Percentiles rank a stretch among this genome's conserved stretches.
Evolutionary conservation across 805 yeast genomes (phyloP).

Genomic region (Nakazawaea sp.): DNA sequence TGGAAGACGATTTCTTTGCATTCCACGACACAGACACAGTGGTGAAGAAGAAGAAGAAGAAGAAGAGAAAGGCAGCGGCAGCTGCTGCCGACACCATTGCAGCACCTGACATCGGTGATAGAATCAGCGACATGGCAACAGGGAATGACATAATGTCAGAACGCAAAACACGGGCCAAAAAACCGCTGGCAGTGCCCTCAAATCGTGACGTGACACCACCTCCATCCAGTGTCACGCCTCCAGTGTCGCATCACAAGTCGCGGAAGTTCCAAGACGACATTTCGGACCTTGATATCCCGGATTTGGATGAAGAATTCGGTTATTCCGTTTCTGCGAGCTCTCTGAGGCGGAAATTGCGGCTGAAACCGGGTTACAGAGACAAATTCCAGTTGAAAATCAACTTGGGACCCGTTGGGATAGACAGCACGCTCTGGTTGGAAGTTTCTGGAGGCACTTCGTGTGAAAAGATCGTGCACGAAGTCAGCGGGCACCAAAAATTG

Average conservation of each 20-base stretch:
- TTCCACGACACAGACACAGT: constrained; percentile 2
- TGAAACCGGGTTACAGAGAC: constrained; percentile 6
- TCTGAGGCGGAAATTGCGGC: no score
- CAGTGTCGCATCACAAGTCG: neutral
- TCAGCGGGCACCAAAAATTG: neutral
- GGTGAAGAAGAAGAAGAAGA: constrained; percentile 4
- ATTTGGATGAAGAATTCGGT: neutral
- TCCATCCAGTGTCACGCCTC: no score
- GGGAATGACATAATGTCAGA: no score
- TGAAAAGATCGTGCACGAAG: constrained; percentile 2
- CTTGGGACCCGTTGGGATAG: neutral
- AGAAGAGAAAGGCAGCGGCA: no score
- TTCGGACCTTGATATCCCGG: neutral
- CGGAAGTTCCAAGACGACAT: neutral
- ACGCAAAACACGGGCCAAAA: no score
- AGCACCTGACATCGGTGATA: no score
- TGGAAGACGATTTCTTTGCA: constrained; percentile 13
- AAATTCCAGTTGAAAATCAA: constrained; percentile 7
- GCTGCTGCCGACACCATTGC: no score
- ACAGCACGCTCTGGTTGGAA: constrained; percentile 1
- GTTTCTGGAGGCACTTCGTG: constrained; percentile 4
- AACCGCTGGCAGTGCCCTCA: no score
- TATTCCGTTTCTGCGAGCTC: no score
- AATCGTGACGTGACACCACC: no score
- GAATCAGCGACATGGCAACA: no score